Base-by-base conservation (phyloP, 371 early-diverging fungal genomes). In the Capillidium rhysosporum region DNA sequence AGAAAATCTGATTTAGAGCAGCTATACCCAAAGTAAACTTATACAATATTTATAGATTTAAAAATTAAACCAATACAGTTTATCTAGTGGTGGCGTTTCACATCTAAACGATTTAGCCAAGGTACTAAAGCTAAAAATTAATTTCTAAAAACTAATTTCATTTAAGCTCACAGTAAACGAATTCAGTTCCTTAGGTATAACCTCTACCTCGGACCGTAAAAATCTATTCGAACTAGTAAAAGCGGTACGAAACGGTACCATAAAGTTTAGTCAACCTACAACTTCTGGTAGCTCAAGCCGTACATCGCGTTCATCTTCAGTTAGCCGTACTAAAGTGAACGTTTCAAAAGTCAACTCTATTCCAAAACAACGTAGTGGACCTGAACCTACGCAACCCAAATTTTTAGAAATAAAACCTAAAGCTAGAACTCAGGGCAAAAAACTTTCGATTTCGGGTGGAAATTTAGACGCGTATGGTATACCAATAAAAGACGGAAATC, bases 1-100 rank as follows among this genome's bases (percentile, higher is more conserved):
- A 56, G 59, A 56, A 63, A 62, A 53, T 62, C 65, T 34, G 69
- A 69, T 55, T 54, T 69, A 46, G 69, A 67, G 52, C 52, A 48
- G 47, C 53, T 49, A 31, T 60, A 60, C 47, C 54, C 56, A 30
- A 60, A 49, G 60, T 60, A 60, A 20, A 29, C 40, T 34, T 54
- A 23, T 23, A 26, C 14, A 12, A 26, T 24, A 54, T 54, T 20
- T n/a, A 16, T 14, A 25, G 23, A 23, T 44, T 24, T 44, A 38
- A 34, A 24, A 3, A 41, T 18, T 45, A 18, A 5, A 2, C 16
- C 45, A 30, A 46, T 21, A 34, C 30, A 54, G 57, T 21, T 44
- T 49, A 41, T 57, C 52, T 5, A 41, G 18, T 24, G 43, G 25
- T 29, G 44, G 31, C 7, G 28, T 51, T 20, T 34, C 28, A 7